These are phyloP conservation scores for Diplocarpon mali DNA, from an alignment of 2,329 filamentous ascomycete species.

Conservation along the genomic window DNA sequence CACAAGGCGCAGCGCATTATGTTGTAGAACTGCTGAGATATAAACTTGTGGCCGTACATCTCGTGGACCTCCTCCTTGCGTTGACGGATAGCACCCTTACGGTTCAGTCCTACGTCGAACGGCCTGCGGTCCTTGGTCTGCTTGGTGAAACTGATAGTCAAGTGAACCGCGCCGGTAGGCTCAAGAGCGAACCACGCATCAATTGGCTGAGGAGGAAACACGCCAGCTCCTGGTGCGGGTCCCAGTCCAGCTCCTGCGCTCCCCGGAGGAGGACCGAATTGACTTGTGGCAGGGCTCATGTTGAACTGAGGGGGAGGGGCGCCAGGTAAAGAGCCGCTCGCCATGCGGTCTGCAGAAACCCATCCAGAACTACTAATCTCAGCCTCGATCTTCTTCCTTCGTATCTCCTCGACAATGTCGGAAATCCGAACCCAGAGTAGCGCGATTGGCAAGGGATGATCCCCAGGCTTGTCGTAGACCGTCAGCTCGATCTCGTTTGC, in stretches of 20 bases:
- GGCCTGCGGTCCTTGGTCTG: constrained; percentile 72
- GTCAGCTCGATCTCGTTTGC: constrained; percentile 97
- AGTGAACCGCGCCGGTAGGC: constrained; percentile 82
- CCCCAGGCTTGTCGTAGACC: constrained; percentile 89
- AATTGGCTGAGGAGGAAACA: constrained; percentile 44
- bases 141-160: constrained; percentile 87
- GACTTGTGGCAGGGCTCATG: constrained; percentile 38
- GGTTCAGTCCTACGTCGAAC: constrained; percentile 81
- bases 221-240: constrained; percentile 17
- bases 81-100: constrained; percentile 92
- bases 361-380: constrained; percentile 91
- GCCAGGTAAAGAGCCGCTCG: constrained; percentile 39
- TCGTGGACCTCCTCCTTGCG: constrained; percentile 97
- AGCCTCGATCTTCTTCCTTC: constrained; percentile 91
- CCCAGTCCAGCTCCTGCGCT: constrained; percentile 27
- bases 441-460: constrained; percentile 84
- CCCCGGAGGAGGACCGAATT: constrained; percentile 35
- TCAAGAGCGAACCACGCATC: constrained; percentile 97
- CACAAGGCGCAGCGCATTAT: constrained; percentile 99
- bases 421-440: constrained; percentile 95
- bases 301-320: constrained; percentile 44
- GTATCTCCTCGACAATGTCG: constrained; percentile 94
- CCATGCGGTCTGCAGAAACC: constrained; percentile 96
- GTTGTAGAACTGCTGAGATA: constrained; percentile 98
- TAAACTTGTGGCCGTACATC: constrained; percentile 98